These are phyloP conservation scores for Heterobasidion occidentale DNA, from an alignment of 1,284 basidiomycete species.

Conservation along the genomic window DNA sequence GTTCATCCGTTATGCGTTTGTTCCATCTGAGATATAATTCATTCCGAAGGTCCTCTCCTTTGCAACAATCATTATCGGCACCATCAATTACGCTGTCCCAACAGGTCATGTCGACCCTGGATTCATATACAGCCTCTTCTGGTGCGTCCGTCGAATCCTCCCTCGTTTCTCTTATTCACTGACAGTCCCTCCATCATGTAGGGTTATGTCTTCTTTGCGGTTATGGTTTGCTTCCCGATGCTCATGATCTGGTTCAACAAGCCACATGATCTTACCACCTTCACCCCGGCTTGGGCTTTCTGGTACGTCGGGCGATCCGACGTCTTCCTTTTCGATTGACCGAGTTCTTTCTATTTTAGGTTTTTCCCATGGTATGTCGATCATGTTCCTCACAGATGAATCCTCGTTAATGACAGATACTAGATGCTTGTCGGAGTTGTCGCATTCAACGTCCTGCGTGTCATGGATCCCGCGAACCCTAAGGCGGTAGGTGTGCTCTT, in stretches of 20 bases:
- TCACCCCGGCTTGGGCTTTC: constrained; percentile 42
- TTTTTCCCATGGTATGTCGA: constrained; percentile 34
- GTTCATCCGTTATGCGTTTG: background rate
- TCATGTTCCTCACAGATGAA: background rate
- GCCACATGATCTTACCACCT: constrained; percentile 34
- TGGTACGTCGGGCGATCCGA: constrained; percentile 21
- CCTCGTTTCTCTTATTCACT: background rate
- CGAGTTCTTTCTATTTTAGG: constrained; percentile 13
- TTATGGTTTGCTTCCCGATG: constrained; percentile 39
- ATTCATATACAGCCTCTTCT: constrained; percentile 30
- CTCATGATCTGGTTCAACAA: constrained; percentile 44
- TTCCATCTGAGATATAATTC: background rate
- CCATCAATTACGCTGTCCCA: constrained; percentile 36
- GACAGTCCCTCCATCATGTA: constrained; percentile 8
- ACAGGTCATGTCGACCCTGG: constrained; percentile 13
- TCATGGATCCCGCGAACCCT: constrained; percentile 27
- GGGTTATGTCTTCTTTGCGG: constrained; percentile 34
- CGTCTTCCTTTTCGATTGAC: background rate
- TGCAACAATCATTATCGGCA: constrained; percentile 43
- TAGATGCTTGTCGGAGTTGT: constrained; percentile 43
- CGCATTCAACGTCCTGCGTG: constrained; percentile 36
- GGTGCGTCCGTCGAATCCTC: constrained; percentile 21
- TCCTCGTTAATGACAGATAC: background rate
- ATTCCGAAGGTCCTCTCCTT: constrained; percentile 32
- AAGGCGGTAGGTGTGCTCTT: constrained; percentile 34